A percentile compares a stretch with the other conserved stretches of the same genome.
Evolutionary conservation across 2,329 filamentous ascomycete species (phyloP).

Genomic region (Penicillium sclerotigenum): DNA sequence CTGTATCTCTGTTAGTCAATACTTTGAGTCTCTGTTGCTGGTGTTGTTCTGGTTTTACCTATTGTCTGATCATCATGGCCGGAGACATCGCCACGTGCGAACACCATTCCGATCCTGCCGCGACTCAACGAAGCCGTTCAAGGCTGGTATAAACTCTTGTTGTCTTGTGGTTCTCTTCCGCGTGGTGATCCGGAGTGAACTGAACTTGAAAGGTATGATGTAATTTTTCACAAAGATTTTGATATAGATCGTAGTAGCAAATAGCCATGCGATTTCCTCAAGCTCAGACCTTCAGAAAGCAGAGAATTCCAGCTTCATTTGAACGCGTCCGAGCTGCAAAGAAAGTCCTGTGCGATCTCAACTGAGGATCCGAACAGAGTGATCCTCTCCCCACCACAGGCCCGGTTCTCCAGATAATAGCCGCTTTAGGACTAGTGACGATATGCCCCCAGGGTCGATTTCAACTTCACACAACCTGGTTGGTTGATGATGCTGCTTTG

Average conservation of each 20-base stretch:
- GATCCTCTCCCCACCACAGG: conserved; percentile 8
- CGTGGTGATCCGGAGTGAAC: background rate
- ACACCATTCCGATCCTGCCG: conserved; percentile 16
- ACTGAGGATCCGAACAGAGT: background rate
- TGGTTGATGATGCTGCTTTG: conserved; percentile 8
- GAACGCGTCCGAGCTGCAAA: background rate
- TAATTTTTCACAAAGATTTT: conserved; percentile 4
- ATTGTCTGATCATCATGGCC: conserved; percentile 18
- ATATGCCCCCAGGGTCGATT: background rate
- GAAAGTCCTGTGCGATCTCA: background rate
- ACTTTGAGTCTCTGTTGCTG: background rate
- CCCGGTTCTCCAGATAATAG: conserved; percentile 22
- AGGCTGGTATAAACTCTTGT: background rate
- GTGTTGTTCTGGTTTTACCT: conserved; percentile 9
- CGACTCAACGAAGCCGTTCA: background rate
- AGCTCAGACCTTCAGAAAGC: background rate
- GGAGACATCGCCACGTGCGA: conserved; percentile 22
- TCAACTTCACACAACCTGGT: conserved; percentile 11
- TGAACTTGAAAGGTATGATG: conserved; percentile 13
- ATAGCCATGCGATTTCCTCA: background rate
- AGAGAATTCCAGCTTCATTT: background rate
- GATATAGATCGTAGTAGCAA: background rate
- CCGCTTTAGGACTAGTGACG: conserved; percentile 22
- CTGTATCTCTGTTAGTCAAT: conserved; percentile 14
- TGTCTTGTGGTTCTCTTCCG: background rate